Evolutionary conservation across 352 stramenopile species (phyloP).

Genomic region (Globisporangium canariense): DNA sequence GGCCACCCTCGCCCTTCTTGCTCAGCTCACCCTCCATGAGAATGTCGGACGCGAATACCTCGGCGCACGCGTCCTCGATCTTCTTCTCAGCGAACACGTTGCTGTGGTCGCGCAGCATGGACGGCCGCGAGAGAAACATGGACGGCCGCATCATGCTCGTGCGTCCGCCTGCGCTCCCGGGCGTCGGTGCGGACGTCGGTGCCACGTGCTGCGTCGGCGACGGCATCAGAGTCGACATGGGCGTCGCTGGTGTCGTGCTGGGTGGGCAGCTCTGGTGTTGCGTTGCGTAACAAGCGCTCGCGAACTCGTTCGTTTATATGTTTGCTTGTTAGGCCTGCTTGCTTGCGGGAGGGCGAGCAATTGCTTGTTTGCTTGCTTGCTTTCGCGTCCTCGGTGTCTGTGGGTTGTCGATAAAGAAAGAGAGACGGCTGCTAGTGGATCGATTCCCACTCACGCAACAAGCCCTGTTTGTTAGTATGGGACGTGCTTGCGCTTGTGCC

Average conservation of each 20-base stretch:
- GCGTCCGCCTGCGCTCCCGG: constrained; percentile 13
- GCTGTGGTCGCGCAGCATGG: constrained; percentile 44
- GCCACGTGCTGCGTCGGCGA: not conserved
- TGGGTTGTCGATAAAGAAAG: no score
- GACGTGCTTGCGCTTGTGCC: no score
- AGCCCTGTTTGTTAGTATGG: not conserved
- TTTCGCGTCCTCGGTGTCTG: not conserved
- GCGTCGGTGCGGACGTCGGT: not conserved
- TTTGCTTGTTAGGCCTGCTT: constrained; percentile 3
- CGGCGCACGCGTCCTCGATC: constrained; percentile 47
- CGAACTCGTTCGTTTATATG: not conserved
- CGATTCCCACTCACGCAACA: not conserved
- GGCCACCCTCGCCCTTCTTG: constrained; percentile 60
- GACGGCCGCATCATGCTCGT: constrained; percentile 31
- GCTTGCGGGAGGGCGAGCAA: not conserved
- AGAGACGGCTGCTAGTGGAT: not conserved
- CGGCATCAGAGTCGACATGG: not conserved
- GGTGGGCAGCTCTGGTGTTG: not conserved
- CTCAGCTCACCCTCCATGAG: constrained; percentile 67
- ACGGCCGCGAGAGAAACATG: constrained; percentile 41
- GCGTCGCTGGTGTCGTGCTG: not conserved
- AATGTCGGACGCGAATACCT: constrained; percentile 61
- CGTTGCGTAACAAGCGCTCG: constrained; percentile 6
- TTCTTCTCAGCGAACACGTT: constrained; percentile 66
- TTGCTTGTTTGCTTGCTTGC: not conserved